Evolutionary conservation across 345 rosid genomes (phyloP), one percentile per base, ranked within the genome.

Genomic region (Eucalyptus viminalis): DNA sequence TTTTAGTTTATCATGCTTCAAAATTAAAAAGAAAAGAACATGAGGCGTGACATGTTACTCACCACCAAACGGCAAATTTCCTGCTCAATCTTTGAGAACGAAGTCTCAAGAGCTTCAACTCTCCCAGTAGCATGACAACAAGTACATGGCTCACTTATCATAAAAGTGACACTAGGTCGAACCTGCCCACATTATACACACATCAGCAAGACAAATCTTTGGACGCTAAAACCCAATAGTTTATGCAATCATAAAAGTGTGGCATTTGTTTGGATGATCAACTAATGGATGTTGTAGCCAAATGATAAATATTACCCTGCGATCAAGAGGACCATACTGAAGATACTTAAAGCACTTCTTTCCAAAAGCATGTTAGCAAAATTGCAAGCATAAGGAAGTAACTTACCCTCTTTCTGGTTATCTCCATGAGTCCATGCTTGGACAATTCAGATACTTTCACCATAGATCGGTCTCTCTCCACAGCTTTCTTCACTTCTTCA

Each of bases 71-170:
- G 96, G 87, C 97, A 94, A 80, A 97, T 96, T 90, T 95, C 98
- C 94, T 97, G 99, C 91, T 97, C 99, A 80, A 97, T 97, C 93
- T 97, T 98, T 67, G 98, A 97, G 90, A 95, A 96, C 67, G 99
- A 94, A 87, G 99, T 98, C 94, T 96, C 99, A 21, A 98, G 87
- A 89, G 99, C 98, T 96, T 95, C 99, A 67, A 98, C 99, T 90
- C 99, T 96, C 86, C 99, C 99, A 89, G 99, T 95, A 88, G 95
- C 99, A 91, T 95, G 97, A 92, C 99, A 98, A 92, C 97, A 96
- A 56, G 94, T 89, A 92, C 99, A 98, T 11, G 99, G 98, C 90
- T 98, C 99, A 89, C 97, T 98, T 81, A 98, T 94, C 99, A 95
- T 98, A 92, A 96, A 97, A 89, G 98, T 94, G 69, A 98, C 98